phyloP scores from a whole-genome alignment of 345 rosid genomes.

The Punica granatum region DNA sequence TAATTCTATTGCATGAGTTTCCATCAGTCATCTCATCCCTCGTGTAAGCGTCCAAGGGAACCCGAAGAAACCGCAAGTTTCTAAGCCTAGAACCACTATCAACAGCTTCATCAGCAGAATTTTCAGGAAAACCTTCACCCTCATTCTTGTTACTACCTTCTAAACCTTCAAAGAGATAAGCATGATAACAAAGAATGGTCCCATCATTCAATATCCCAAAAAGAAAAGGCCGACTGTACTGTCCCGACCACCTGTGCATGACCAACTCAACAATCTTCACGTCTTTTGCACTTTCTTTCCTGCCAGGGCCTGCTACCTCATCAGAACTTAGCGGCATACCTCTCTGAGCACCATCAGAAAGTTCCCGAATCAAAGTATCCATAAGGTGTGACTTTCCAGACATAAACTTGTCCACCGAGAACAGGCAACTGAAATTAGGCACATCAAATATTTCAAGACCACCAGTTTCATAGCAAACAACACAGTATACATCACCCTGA shows the following conservation, averaged over 20 bases:
- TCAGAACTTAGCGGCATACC: constrained; percentile 34
- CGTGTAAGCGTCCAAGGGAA: constrained; percentile 65
- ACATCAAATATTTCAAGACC: constrained; percentile 92
- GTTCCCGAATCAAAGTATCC: constrained; percentile 46
- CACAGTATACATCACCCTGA: constrained; percentile 91
- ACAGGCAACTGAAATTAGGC: constrained; percentile 77
- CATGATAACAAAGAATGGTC: constrained; percentile 90
- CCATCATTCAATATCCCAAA: constrained; percentile 91
- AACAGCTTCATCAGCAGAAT: constrained; percentile 32
- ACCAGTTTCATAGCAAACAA: constrained; percentile 77
- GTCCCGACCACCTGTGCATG: constrained; percentile 93
- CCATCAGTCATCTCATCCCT: constrained; percentile 67
- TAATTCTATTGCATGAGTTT: constrained; percentile 52
- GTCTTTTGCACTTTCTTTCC: constrained; percentile 53
- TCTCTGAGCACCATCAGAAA: constrained; percentile 33
- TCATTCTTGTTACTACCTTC: constrained; percentile 54
- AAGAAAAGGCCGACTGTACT: constrained; percentile 79
- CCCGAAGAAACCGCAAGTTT: constrained; percentile 69
- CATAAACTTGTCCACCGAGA: constrained; percentile 69
- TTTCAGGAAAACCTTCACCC: constrained; percentile 36
- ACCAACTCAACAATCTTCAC: constrained; percentile 78
- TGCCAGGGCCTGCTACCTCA: constrained; percentile 41
- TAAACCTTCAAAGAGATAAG: constrained; percentile 74
- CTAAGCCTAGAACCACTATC: constrained; percentile 68
- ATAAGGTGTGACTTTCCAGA: constrained; percentile 75